Conservation (phyloP, 768 basidiomycete species). For the Tricholoma furcatifolium region DNA sequence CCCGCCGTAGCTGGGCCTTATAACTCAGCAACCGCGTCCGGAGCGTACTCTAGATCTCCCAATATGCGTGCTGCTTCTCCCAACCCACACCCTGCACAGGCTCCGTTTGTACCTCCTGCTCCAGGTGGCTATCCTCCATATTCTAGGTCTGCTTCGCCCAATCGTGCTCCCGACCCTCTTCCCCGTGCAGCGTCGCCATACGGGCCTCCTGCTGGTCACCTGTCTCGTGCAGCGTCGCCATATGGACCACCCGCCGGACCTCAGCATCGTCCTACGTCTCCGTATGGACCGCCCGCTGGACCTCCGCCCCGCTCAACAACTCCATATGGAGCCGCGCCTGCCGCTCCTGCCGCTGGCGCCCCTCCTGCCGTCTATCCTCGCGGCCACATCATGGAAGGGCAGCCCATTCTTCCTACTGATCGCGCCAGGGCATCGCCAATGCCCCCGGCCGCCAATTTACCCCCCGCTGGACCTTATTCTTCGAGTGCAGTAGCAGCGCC, state of each 20-base stretch:
- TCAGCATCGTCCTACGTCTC: conserved; percentile 30
- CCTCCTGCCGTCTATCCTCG: conserved; percentile 46
- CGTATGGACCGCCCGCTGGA: too few relatives aligned
- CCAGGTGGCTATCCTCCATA: conserved; percentile 14
- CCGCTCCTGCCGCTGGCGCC: conserved; percentile 22
- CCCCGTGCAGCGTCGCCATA: conserved; percentile 41
- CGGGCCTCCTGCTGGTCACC: conserved; percentile 22
- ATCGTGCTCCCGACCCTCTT: conserved; percentile 1
- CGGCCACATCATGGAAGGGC: conserved; percentile 58
- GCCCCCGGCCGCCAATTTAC: conserved; percentile 32
- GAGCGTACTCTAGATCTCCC: conserved; percentile 26
- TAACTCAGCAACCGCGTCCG: conserved; percentile 28
- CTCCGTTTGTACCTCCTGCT: conserved; percentile 28
- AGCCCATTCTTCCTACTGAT: conserved; percentile 32
- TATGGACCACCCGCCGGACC: background rate
- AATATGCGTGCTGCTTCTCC: conserved; percentile 29
- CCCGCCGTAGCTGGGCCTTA: conserved; percentile 32
- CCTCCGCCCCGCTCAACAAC: conserved; percentile 37
- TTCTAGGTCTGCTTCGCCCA: background rate
- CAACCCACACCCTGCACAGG: conserved; percentile 46
- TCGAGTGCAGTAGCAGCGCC: conserved; percentile 16
- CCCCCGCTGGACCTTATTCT: conserved; percentile 18
- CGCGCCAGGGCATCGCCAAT: conserved; percentile 53
- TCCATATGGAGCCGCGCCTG: conserved; percentile 33
- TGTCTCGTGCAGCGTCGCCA: too few relatives aligned